A percentile compares a stretch with the other conserved stretches of the same genome.
phyloP scores from a whole-genome alignment of 2,329 filamentous ascomycete species.

The Alternaria viburni region DNA sequence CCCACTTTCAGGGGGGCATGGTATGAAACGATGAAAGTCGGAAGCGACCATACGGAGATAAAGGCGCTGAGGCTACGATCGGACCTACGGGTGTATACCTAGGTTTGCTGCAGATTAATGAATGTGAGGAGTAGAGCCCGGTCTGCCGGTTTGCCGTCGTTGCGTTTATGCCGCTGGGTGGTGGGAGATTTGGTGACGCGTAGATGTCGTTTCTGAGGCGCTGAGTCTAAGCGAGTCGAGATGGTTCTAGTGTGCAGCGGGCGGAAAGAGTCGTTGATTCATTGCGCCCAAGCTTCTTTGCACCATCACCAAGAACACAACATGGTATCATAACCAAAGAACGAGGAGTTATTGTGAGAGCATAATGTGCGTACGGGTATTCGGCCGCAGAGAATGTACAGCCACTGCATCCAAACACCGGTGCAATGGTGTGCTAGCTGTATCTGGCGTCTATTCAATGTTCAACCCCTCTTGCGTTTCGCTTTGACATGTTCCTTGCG shows the following conservation, averaged over 20 bases:
- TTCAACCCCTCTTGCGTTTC: constrained; percentile 20
- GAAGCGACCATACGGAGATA: constrained; percentile 2
- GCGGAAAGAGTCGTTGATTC: not conserved
- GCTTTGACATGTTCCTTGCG: constrained; percentile 20
- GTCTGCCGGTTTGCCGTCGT: not conserved
- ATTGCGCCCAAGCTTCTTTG: not conserved
- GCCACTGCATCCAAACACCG: not conserved
- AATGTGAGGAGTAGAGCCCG: not conserved
- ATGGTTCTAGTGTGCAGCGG: not conserved
- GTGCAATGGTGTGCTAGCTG: not conserved
- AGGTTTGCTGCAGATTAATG: not conserved
- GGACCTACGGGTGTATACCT: not conserved
- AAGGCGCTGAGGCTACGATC: not conserved
- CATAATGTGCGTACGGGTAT: not conserved
- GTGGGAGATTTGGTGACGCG: constrained; percentile 5
- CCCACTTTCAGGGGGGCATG: not conserved
- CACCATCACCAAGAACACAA: not conserved
- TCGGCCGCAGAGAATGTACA: not conserved
- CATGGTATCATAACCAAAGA: not conserved
- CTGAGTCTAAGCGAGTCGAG: constrained; percentile 1
- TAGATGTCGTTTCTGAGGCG: not conserved
- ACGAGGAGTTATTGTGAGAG: not conserved
- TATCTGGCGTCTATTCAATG: not conserved
- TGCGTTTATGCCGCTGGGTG: not conserved
- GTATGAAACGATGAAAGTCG: constrained; percentile 8